phyloP scores from a whole-genome alignment of 768 basidiomycete genomes.

The Phylloporus sp. region DNA sequence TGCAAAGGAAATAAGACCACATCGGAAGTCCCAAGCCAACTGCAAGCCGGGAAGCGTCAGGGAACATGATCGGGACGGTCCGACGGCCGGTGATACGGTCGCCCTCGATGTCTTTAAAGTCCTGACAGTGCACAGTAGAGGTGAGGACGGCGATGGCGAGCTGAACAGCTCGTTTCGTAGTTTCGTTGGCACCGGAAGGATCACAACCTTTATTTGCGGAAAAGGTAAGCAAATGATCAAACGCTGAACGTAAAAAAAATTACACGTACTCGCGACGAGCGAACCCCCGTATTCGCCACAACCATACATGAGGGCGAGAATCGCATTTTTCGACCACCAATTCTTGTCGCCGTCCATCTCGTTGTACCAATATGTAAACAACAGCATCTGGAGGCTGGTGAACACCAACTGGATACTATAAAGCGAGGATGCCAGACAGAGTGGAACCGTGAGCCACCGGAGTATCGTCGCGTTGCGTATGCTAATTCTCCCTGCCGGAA shows the following conservation, averaged over 20 bases:
- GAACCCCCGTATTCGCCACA: too few species aligned
- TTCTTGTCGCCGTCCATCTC: conserved; percentile 27
- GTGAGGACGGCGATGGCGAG: conserved; percentile 29
- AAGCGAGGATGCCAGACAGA: conserved; percentile 36
- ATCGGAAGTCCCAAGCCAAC: conserved; percentile 26
- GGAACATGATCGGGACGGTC: conserved; percentile 43
- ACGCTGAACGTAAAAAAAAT: too few species aligned
- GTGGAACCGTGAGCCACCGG: conserved; percentile 33
- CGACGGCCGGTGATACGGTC: conserved; percentile 35
- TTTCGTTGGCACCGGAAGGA: too few species aligned
- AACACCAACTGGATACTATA: conserved; percentile 30
- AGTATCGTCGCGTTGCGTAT: conserved; percentile 32
- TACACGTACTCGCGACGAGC: too few species aligned
- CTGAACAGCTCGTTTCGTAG: too few species aligned
- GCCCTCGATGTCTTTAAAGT: conserved; percentile 40
- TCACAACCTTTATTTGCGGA: too few species aligned
- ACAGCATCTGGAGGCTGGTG: conserved; percentile 28
- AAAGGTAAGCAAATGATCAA: too few species aligned
- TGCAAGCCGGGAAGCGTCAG: conserved; percentile 25
- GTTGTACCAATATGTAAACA: conserved; percentile 35
- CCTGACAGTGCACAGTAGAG: conserved; percentile 34
- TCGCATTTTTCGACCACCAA: conserved; percentile 35
- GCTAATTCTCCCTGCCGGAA: conserved; percentile 42
- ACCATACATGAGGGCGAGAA: too few species aligned
- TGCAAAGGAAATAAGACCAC: conserved; percentile 27